phyloP scores from a whole-genome alignment of 164 flowering plant species.

The Magnolia officinalis region DNA sequence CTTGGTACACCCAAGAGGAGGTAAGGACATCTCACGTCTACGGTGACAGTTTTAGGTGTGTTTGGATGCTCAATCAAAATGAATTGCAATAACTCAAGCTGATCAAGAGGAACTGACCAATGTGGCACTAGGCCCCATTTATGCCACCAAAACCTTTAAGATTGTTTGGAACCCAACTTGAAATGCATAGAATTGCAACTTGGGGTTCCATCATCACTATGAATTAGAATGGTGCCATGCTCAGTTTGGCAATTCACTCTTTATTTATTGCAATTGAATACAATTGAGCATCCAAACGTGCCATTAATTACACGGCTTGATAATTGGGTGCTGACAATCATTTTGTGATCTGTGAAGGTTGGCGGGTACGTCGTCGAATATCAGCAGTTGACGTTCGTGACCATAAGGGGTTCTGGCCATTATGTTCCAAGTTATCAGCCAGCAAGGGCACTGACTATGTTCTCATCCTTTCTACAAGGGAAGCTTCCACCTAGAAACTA shows the following conservation, averaged over 20 bases:
- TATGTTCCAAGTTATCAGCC: constrained; percentile 38
- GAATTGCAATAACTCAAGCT: no score
- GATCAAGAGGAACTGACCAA: not conserved
- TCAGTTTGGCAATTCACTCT: not conserved
- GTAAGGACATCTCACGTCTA: constrained; percentile 10
- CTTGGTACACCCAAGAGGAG: constrained; percentile 36
- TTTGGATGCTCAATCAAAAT: no score
- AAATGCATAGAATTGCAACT: no score
- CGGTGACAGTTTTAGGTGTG: no score
- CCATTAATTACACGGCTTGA: not conserved
- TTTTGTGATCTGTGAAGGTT: constrained; percentile 1
- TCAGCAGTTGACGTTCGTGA: constrained; percentile 32
- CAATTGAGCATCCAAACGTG: not conserved
- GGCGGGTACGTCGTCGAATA: constrained; percentile 37
- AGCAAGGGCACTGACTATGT: constrained; percentile 21
- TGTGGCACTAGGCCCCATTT: not conserved
- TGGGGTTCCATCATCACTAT: no score
- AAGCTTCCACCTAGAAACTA: constrained; percentile 29
- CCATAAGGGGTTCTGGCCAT: constrained; percentile 42
- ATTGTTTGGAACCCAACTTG: no score
- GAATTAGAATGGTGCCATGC: not conserved
- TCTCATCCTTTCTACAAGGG: constrained; percentile 31
- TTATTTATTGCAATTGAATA: not conserved
- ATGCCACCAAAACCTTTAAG: not conserved
- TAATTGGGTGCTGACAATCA: not conserved